A percentile compares a stretch with the other conserved stretches of the same genome.
phyloP scores from a whole-genome alignment of 1,284 basidiomycete species.

The Ceratobasidium sp. region DNA sequence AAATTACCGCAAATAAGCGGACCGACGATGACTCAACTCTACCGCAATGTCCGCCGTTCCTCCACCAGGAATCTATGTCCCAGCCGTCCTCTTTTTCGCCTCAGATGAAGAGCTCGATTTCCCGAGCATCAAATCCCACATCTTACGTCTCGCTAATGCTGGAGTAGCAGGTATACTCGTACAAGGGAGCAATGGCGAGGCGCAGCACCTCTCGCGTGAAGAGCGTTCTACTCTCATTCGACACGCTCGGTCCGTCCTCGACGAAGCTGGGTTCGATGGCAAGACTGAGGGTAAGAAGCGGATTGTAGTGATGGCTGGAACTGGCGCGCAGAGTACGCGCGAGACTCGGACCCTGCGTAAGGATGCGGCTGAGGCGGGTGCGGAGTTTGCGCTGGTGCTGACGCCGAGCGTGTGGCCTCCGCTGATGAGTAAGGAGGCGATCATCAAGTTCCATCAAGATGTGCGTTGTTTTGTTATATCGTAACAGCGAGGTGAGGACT shows the following conservation, averaged over 20 bases:
- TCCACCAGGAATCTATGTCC: constrained; percentile 78
- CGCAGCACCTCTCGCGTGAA: constrained; percentile 48
- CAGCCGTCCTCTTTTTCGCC: constrained; percentile 78
- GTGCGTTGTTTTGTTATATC: no score
- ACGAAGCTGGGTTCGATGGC: constrained; percentile 45
- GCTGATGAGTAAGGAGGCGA: constrained; percentile 66
- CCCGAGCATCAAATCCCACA: constrained; percentile 70
- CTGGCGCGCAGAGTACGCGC: constrained; percentile 50
- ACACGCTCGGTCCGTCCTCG: constrained; percentile 48
- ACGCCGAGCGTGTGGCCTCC: constrained; percentile 49
- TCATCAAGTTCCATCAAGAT: constrained; percentile 74
- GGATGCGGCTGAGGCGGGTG: constrained; percentile 50
- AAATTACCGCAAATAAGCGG: no score
- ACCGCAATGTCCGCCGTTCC: constrained; percentile 61
- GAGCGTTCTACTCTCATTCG: constrained; percentile 50
- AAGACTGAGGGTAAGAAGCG: background rate
- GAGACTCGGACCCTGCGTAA: constrained; percentile 51
- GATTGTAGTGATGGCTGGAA: constrained; percentile 50
- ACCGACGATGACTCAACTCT: background rate
- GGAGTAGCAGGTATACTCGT: constrained; percentile 81
- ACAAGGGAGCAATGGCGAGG: constrained; percentile 72
- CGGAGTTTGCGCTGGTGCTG: constrained; percentile 51
- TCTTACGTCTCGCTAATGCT: constrained; percentile 78
- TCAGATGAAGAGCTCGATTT: constrained; percentile 75
- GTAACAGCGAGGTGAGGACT: no score